Percentiles rank a stretch among this genome's conserved stretches.
Evolutionary conservation across 2,329 filamentous ascomycete species (phyloP).

Genomic region (Exutisphaerella laricina): DNA sequence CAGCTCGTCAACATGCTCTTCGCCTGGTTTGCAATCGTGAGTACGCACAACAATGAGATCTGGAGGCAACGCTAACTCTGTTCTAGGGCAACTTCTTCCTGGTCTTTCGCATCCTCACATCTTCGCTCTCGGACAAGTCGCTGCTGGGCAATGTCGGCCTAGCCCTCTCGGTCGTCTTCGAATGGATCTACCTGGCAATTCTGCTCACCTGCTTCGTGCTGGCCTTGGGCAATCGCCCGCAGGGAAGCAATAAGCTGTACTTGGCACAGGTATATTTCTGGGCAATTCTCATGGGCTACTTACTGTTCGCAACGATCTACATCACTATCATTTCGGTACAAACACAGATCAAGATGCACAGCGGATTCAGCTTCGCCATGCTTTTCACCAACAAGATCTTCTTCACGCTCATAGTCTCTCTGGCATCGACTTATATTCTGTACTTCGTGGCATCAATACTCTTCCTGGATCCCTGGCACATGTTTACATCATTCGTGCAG

Average conservation of each 20-base stretch:
- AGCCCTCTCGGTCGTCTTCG: constrained; percentile 82
- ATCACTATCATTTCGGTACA: constrained; percentile 87
- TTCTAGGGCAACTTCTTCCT: constrained; percentile 86
- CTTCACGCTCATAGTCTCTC: constrained; percentile 86
- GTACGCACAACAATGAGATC: constrained; percentile 18
- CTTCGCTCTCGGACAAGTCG: constrained; percentile 63
- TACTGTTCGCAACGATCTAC: constrained; percentile 91
- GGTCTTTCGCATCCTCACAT: constrained; percentile 94
- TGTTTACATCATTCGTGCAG: constrained; percentile 90
- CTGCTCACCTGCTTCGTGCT: constrained; percentile 93
- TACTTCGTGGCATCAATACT: constrained; percentile 88
- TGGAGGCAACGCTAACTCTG: constrained; percentile 3
- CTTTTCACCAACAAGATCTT: constrained; percentile 86
- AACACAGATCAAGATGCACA: constrained; percentile 54
- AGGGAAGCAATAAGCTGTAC: constrained; percentile 90
- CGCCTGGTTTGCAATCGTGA: constrained; percentile 89
- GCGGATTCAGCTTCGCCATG: constrained; percentile 62
- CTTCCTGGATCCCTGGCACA: constrained; percentile 99
- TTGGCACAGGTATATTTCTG: constrained; percentile 99
- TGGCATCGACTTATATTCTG: constrained; percentile 86
- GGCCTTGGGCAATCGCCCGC: constrained; percentile 86
- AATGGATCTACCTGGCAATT: constrained; percentile 91
- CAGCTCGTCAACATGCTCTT: constrained; percentile 97
- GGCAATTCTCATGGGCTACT: constrained; percentile 90
- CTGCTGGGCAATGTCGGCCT: constrained; percentile 72